Evolutionary conservation across 2,329 filamentous ascomycete genomes (phyloP).

Genomic region (Trichoderma koningii): DNA sequence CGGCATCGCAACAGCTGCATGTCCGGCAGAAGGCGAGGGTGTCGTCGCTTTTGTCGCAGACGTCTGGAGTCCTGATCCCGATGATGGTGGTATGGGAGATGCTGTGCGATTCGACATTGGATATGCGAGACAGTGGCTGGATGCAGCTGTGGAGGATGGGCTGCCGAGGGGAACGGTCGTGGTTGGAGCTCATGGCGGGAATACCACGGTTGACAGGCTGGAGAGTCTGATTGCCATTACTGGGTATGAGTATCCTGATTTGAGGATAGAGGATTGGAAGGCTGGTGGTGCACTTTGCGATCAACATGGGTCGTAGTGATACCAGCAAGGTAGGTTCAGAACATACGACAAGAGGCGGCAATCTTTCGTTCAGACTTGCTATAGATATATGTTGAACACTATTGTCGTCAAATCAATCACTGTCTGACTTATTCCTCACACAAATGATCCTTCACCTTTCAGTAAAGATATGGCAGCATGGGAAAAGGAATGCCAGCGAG

Average conservation of each 20-base stretch:
- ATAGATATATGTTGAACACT: too few relatives aligned
- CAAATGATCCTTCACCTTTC: too few relatives aligned
- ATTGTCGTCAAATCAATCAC: too few relatives aligned
- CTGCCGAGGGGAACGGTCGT: neutral
- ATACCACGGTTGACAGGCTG: slow-evolving; percentile 1
- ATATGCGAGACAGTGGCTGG: slow-evolving; percentile 33
- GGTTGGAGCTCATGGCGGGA: neutral
- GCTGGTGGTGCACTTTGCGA: neutral
- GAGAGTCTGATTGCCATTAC: slow-evolving; percentile 1
- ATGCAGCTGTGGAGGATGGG: slow-evolving; percentile 35
- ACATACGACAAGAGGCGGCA: neutral
- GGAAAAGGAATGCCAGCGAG: too few relatives aligned
- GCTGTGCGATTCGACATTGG: slow-evolving; percentile 4
- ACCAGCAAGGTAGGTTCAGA: too few relatives aligned
- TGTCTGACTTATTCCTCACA: too few relatives aligned
- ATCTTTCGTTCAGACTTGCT: neutral
- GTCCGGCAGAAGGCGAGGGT: neutral
- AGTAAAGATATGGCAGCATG: too few relatives aligned
- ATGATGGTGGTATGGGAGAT: slow-evolving; percentile 8
- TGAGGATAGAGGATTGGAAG: neutral
- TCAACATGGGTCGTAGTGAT: neutral
- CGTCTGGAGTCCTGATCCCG: slow-evolving; percentile 1
- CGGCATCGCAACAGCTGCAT: neutral
- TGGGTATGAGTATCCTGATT: neutral
- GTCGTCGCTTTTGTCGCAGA: neutral